Base-by-base conservation (phyloP, 140 eudicot genomes). In the Cichorium intybus region DNA sequence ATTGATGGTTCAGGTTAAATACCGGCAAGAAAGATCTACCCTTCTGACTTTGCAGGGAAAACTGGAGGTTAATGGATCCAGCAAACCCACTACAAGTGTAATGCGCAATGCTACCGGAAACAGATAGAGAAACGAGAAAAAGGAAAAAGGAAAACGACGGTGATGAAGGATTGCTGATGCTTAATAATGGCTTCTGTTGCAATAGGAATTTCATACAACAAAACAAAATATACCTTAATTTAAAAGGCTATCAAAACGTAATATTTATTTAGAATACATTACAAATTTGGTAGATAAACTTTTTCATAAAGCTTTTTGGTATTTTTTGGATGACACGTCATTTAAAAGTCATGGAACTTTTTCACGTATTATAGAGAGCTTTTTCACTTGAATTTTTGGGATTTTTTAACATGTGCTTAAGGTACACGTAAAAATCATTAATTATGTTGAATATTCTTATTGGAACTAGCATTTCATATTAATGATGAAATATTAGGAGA, bases 71-170 rank as follows among this genome's bases (percentile, higher is more conserved):
- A 34, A 21, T 20, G 50, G 33, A 59, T 59, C 65, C 65, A 29
- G 49, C 16, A 43, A 59, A 48, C 24, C 54, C 54, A 46, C 21
- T 46, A 17, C 52, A 34, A 33, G 71, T 50, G 50, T 2, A 64
- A 46, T 64, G 60, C 48, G 35, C 1, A 64, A 48, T 51, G 50
- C 34, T 7, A 46, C 57, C 34, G 51, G 66, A 34, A 70, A 24
- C n/a, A n/a, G 47, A n/a, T 70, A 22, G 28, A 20, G 62, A 29
- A 70, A 70, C 45, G 27, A 12, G 24, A 29, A 22, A 1, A 17
- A 24, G 24, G 24, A 35, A 33, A 9, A 31, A 3, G 72, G 53
- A 52, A n/a, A 53, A 10, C 10, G 45, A 27, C 28, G 58, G 41
- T 54, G 73, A 67, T 5, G 41, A 16, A 24, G 11, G 63, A 39